A percentile compares a stretch with the other conserved stretches of the same genome.
Conservation (phyloP, 2,329 filamentous ascomycete genomes). For the Nigrospora sphaerica region DNA sequence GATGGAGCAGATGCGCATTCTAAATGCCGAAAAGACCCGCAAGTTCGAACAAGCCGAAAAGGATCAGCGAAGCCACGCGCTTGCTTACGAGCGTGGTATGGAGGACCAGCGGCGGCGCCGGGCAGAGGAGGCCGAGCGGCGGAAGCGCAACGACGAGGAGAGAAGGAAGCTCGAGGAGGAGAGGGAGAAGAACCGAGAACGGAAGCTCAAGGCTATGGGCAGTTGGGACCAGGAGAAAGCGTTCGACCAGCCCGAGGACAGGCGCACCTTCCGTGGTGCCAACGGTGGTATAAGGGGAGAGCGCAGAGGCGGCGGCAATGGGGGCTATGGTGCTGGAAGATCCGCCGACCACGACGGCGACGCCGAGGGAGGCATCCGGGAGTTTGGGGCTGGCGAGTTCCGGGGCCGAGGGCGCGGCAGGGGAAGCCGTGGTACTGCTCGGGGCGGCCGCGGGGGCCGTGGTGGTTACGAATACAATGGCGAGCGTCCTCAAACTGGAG, state of each 20-base stretch:
- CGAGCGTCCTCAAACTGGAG: conserved; percentile 11
- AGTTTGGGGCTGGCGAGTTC: conserved; percentile 22
- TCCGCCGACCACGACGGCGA: conserved; percentile 27
- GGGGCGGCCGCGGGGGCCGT: conserved; percentile 21
- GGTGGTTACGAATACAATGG: conserved; percentile 17
- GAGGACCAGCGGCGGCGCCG: conserved; percentile 46
- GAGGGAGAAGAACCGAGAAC: conserved; percentile 50
- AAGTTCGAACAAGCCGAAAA: conserved; percentile 52
- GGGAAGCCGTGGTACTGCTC: conserved; percentile 20
- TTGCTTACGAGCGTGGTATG: conserved; percentile 46
- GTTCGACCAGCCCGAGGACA: conserved; percentile 32
- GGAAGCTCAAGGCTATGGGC: conserved; percentile 52
- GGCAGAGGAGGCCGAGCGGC: conserved; percentile 44
- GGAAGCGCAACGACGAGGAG: conserved; percentile 45
- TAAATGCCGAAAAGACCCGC: conserved; percentile 50
- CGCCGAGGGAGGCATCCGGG: conserved; percentile 14
- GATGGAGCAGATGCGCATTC: conserved; percentile 54
- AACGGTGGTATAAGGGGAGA: conserved; percentile 32
- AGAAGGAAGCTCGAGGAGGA: conserved; percentile 48
- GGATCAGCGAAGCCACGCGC: conserved; percentile 48
- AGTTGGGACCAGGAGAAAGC: conserved; percentile 55
- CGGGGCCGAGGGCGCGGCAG: conserved; percentile 23
- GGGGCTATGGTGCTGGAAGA: conserved; percentile 32
- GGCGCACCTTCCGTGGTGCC: conserved; percentile 30
- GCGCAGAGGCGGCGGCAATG: conserved; percentile 25